Evolutionary conservation across 139 green algal species (phyloP).

Genomic region (Chlorella sorokiniana): DNA sequence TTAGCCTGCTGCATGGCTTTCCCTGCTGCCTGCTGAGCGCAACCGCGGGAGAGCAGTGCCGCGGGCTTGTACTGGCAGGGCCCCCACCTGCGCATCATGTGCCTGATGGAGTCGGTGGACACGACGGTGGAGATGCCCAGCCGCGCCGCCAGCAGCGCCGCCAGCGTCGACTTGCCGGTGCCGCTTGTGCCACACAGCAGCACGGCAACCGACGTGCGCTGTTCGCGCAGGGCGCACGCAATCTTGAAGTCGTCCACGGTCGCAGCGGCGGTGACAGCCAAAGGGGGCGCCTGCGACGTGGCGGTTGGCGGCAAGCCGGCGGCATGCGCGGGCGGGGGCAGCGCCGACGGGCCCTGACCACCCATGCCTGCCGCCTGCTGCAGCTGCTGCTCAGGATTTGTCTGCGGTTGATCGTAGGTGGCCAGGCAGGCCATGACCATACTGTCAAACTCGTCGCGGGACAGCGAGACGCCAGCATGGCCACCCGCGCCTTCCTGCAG

Average conservation of each 20-base stretch:
- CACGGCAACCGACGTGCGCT: conserved; percentile 26
- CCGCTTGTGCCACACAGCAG: conserved; percentile 61
- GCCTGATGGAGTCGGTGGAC: conserved; percentile 88
- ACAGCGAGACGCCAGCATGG: conserved; percentile 27
- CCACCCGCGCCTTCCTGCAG: background rate
- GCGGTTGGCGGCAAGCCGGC: background rate
- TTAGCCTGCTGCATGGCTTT: too few species aligned
- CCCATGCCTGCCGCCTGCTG: background rate
- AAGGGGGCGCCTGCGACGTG: background rate
- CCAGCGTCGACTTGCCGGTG: conserved; percentile 94
- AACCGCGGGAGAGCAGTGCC: too few species aligned
- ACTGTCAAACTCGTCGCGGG: conserved; percentile 33
- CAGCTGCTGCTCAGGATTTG: background rate
- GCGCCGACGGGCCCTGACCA: background rate
- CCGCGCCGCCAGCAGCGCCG: conserved; percentile 83
- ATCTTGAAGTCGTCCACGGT: conserved; percentile 5
- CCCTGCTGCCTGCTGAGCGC: too few species aligned
- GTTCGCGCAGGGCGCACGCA: conserved; percentile 31
- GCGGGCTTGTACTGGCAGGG: background rate
- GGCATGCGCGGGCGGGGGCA: background rate
- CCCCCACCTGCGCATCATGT: conserved; percentile 74
- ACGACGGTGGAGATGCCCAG: conserved; percentile 91
- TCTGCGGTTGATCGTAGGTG: background rate
- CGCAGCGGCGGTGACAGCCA: background rate
- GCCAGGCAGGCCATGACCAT: conserved; percentile 48